These are phyloP conservation scores for Podosphaera fusca DNA, from an alignment of 2,329 filamentous ascomycete genomes.

Conservation along the genomic window DNA sequence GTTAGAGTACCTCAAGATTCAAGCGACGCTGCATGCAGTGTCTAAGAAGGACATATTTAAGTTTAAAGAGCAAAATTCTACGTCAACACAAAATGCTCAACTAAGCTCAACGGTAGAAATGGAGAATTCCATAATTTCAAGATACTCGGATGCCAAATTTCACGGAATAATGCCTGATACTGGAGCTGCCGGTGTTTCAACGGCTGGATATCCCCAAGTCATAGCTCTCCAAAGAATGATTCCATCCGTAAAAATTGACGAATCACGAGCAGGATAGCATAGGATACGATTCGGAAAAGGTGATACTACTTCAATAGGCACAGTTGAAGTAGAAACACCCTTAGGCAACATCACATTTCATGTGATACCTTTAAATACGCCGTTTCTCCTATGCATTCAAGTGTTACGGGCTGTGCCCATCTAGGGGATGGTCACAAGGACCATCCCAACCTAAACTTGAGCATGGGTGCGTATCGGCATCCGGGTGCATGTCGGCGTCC, in stretches of 20 bases:
- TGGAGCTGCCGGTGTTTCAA: neutral
- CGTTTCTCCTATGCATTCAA: constrained; percentile 1
- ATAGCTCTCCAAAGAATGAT: neutral
- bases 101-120: neutral
- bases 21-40: neutral
- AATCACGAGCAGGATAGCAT: neutral
- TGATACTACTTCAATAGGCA: neutral
- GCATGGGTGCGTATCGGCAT: no score
- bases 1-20: neutral
- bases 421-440: no score
- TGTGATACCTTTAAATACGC: neutral
- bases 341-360: neutral
- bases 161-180: no score
- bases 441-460: no score
- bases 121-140: no score
- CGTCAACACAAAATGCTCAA: neutral
- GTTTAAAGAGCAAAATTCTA: neutral
- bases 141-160: no score
- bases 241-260: neutral
- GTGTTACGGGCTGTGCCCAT: no score
- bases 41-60: neutral
- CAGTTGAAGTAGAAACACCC: neutral
- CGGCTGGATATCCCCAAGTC: neutral
- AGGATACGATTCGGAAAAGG: neutral
- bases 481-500: no score